phyloP scores from a whole-genome alignment of 495 filamentous ascomycete genomes.

The Bacidia rubella region DNA sequence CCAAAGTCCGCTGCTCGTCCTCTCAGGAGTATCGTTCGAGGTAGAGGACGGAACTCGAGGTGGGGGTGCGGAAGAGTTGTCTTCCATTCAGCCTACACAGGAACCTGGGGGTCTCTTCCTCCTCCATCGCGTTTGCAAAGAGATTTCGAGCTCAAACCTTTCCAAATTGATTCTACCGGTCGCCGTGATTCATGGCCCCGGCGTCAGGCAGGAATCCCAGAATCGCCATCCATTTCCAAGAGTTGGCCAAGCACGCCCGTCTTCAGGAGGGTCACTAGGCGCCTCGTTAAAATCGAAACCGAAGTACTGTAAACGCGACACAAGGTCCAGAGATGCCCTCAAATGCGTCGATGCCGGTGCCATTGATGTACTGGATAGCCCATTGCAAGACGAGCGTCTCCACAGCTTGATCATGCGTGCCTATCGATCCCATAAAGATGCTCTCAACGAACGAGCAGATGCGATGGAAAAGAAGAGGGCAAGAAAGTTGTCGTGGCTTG shows the following conservation, averaged over 20 bases:
- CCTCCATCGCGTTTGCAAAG: conserved; percentile 52
- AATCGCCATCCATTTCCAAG: conserved; percentile 3
- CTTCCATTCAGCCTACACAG: background rate
- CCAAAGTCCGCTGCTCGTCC: conserved; percentile 49
- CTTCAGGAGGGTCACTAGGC: conserved; percentile 11
- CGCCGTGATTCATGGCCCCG: conserved; percentile 41
- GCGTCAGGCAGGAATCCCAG: conserved; percentile 13
- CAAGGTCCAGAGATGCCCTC: conserved; percentile 34
- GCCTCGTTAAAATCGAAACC: conserved; percentile 17
- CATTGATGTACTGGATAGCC: conserved; percentile 67
- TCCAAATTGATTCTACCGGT: conserved; percentile 66
- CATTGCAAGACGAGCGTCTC: conserved; percentile 54
- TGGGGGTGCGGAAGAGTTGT: background rate
- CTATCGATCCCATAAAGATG: conserved; percentile 62
- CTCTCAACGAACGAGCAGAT: conserved; percentile 51
- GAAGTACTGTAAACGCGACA: background rate
- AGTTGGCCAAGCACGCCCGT: conserved; percentile 18
- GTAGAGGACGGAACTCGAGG: background rate
- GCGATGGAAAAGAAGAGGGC: conserved; percentile 51
- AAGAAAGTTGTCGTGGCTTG: conserved; percentile 85
- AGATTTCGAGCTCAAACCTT: conserved; percentile 54
- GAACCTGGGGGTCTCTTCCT: conserved; percentile 41
- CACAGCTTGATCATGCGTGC: conserved; percentile 67
- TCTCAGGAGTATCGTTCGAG: conserved; percentile 23
- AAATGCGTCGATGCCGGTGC: conserved; percentile 75